phyloP scores from a whole-genome alignment of 495 filamentous ascomycete genomes.

The Usnea hakonensis region DNA sequence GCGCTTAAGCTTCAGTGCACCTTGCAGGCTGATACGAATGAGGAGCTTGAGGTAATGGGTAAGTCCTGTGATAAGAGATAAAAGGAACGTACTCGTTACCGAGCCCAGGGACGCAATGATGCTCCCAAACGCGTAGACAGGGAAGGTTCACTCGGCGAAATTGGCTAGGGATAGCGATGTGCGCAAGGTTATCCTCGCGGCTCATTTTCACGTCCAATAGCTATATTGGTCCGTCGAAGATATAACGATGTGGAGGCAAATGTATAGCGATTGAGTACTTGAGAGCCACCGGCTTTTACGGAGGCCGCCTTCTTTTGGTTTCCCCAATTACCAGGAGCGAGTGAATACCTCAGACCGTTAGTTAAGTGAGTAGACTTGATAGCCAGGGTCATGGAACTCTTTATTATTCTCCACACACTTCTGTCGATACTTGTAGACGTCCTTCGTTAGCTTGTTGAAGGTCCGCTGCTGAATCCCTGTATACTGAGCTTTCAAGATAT shows the following conservation, averaged over 20 bases:
- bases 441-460: constrained; percentile 83
- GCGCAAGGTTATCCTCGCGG: no score
- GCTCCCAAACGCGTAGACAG: no score
- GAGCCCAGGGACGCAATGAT: no score
- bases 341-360: constrained; percentile 87
- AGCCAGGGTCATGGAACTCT: constrained; percentile 77
- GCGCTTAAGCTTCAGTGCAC: constrained; percentile 80
- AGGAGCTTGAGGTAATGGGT: constrained; percentile 98
- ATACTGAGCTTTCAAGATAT: constrained; percentile 41
- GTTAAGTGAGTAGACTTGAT: constrained; percentile 83
- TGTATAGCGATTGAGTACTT: constrained; percentile 95
- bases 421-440: constrained; percentile 83
- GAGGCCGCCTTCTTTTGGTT: constrained; percentile 96
- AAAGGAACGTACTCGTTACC: no score
- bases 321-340: constrained; percentile 99
- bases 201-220: constrained; percentile 94
- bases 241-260: constrained; percentile 94
- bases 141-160: no score
- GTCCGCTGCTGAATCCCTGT: no score
- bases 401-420: constrained; percentile 79
- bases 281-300: constrained; percentile 91
- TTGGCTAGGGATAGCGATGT: no score
- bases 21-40: constrained; percentile 92
- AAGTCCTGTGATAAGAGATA: constrained; percentile 89
- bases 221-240: constrained; percentile 94